Conservation (phyloP, 495 filamentous ascomycete genomes). For the Baudoinia panamericana region DNA sequence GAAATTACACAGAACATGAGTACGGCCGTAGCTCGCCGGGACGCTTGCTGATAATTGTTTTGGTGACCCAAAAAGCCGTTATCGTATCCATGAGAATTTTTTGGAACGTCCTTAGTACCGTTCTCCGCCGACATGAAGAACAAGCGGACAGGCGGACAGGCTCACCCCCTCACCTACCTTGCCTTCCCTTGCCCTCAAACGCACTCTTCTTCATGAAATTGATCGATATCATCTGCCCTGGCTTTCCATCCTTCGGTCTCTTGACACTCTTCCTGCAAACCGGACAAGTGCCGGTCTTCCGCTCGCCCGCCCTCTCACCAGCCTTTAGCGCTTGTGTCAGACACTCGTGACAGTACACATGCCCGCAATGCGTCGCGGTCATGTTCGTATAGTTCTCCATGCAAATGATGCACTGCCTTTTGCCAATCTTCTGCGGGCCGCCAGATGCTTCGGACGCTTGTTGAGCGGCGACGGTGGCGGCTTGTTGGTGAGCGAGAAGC, state of each 20-base stretch:
- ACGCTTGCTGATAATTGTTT: no score
- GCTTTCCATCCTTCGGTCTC: slow-evolving; percentile 15
- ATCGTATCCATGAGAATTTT: no score
- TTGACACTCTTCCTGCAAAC: slow-evolving; percentile 24
- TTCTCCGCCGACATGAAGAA: no score
- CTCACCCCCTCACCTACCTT: background rate
- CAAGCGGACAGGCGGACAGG: no score
- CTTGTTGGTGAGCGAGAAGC: slow-evolving; percentile 37
- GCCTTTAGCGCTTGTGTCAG: slow-evolving; percentile 61
- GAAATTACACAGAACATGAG: no score
- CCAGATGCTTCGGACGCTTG: slow-evolving; percentile 29
- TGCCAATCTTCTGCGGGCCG: slow-evolving; percentile 40
- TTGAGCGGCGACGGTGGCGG: slow-evolving; percentile 39
- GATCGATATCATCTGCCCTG: slow-evolving; percentile 23
- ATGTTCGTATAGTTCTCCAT: slow-evolving; percentile 63
- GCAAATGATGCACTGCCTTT: slow-evolving; percentile 69
- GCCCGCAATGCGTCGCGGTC: slow-evolving; percentile 72
- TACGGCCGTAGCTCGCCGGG: no score
- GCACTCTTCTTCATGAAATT: slow-evolving; percentile 25
- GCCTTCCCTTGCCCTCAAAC: slow-evolving; percentile 7
- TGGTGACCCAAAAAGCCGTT: no score
- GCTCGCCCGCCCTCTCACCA: slow-evolving; percentile 32
- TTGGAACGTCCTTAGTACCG: no score
- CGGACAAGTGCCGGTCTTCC: slow-evolving; percentile 27
- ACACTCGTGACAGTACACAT: slow-evolving; percentile 76